phyloP scores from a whole-genome alignment of 1,139 yeast genomes.

The Suhomyces ambrosiae region DNA sequence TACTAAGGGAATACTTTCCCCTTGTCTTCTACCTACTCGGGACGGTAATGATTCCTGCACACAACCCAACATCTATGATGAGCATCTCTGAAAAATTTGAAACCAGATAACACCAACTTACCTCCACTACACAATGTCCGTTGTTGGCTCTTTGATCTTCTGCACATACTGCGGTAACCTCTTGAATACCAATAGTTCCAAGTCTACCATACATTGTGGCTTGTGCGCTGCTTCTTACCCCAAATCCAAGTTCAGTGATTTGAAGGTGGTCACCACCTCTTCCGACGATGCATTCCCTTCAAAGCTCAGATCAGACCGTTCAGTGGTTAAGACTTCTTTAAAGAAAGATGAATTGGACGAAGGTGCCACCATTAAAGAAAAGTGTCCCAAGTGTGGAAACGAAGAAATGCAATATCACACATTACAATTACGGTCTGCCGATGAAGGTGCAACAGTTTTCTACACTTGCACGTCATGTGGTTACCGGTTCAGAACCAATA shows the following conservation, averaged over 20 bases:
- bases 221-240: slow-evolving; percentile 67
- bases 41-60: no score
- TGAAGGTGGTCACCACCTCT: slow-evolving; percentile 84
- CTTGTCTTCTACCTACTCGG: no score
- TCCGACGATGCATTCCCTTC: slow-evolving; percentile 94
- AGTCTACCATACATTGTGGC: slow-evolving; percentile 56
- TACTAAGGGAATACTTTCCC: no score
- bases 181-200: slow-evolving; percentile 65
- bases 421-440: slow-evolving; percentile 93
- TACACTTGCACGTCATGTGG: slow-evolving; percentile 95
- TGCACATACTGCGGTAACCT: slow-evolving; percentile 94
- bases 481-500: slow-evolving; percentile 90
- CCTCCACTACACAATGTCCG: slow-evolving; percentile 61
- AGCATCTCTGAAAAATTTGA: slow-evolving; percentile 12
- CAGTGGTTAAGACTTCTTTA: slow-evolving; percentile 85
- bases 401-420: slow-evolving; percentile 99
- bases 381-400: slow-evolving; percentile 96
- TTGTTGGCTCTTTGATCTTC: slow-evolving; percentile 90
- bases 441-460: slow-evolving; percentile 96
- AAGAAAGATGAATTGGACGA: slow-evolving; percentile 80
- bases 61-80: no score
- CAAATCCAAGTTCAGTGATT: slow-evolving; percentile 62
- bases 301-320: slow-evolving; percentile 71
- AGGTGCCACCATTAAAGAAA: slow-evolving; percentile 95
- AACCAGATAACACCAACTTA: slow-evolving; percentile 1